Conservation (phyloP, 1,284 basidiomycete genomes). For the Boletus sp. region DNA sequence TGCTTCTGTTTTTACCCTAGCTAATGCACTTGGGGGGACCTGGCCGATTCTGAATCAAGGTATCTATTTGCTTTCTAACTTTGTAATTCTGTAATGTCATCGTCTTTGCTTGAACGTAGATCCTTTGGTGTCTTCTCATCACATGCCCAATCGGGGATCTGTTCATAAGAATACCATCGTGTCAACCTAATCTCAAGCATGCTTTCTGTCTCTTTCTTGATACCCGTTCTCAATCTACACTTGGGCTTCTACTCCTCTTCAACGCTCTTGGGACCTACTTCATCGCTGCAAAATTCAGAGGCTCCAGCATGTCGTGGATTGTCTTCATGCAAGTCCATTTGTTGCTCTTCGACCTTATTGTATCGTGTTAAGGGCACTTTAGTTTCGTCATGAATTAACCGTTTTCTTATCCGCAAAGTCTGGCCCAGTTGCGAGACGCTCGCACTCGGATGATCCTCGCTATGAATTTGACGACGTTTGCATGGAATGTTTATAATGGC, state of each 20-base stretch:
- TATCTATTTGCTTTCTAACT: conserved; percentile 26
- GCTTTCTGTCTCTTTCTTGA: conserved; percentile 78
- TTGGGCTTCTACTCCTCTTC: conserved; percentile 68
- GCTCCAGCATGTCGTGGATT: conserved; percentile 80
- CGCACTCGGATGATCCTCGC: conserved; percentile 89
- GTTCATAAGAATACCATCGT: conserved; percentile 74
- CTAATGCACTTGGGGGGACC: conserved; percentile 67
- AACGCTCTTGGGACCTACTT: conserved; percentile 75
- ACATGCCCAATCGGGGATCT: conserved; percentile 85
- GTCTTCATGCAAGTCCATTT: conserved; percentile 69
- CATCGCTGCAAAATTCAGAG: conserved; percentile 55
- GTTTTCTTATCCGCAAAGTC: conserved; percentile 49
- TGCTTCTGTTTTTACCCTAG: conserved; percentile 38
- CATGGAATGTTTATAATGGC: conserved; percentile 95
- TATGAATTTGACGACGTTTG: conserved; percentile 95
- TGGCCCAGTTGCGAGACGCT: conserved; percentile 66
- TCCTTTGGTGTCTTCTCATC: conserved; percentile 78
- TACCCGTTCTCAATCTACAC: conserved; percentile 74
- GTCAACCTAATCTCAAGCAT: conserved; percentile 64
- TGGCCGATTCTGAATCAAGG: conserved; percentile 67
- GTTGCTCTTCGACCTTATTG: neutral
- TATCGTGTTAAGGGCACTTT: neutral
- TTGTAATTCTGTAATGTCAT: conserved; percentile 27
- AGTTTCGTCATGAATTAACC: conserved; percentile 68
- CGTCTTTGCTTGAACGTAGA: conserved; percentile 43